Evolutionary conservation across 352 stramenopile genomes (phyloP).

Genomic region (Thalassiosira livingstoniorum): DNA sequence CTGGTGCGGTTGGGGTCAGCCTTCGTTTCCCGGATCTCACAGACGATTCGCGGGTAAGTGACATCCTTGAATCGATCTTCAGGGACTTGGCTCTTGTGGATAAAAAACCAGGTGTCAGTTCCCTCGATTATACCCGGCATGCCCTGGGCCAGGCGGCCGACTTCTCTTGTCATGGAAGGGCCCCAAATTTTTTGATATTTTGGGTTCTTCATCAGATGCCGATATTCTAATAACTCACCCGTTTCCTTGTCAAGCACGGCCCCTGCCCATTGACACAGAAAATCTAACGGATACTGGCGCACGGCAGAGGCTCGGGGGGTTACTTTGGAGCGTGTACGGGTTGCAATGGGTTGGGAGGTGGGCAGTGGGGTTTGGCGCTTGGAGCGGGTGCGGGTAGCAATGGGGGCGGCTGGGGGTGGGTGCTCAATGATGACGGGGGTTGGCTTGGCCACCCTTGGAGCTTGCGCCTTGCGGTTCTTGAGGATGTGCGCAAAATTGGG

Average conservation of each 20-base stretch:
- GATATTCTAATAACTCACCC: slow-evolving; percentile 31
- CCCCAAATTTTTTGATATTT: slow-evolving; percentile 33
- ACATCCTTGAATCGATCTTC: slow-evolving; percentile 13
- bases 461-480: no score
- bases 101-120: slow-evolving; percentile 54
- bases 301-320: background rate
- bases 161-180: slow-evolving; percentile 34
- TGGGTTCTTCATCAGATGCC: slow-evolving; percentile 18
- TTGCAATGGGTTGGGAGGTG: background rate
- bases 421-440: no score
- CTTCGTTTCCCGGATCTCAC: slow-evolving; percentile 44
- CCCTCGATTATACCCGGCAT: slow-evolving; percentile 7
- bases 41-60: slow-evolving; percentile 57
- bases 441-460: no score
- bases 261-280: background rate
- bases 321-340: background rate
- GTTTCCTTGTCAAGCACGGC: slow-evolving; percentile 22
- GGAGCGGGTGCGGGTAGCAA: no score
- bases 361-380: background rate
- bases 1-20: slow-evolving; percentile 37
- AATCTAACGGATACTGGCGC: background rate
- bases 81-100: slow-evolving; percentile 40
- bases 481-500: no score
- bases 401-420: no score
- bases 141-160: slow-evolving; percentile 50